Percentiles rank a stretch among this genome's conserved stretches.
Evolutionary conservation across 2,329 filamentous ascomycete species (phyloP).

Genomic region (Ophiocordyceps sinensis): DNA sequence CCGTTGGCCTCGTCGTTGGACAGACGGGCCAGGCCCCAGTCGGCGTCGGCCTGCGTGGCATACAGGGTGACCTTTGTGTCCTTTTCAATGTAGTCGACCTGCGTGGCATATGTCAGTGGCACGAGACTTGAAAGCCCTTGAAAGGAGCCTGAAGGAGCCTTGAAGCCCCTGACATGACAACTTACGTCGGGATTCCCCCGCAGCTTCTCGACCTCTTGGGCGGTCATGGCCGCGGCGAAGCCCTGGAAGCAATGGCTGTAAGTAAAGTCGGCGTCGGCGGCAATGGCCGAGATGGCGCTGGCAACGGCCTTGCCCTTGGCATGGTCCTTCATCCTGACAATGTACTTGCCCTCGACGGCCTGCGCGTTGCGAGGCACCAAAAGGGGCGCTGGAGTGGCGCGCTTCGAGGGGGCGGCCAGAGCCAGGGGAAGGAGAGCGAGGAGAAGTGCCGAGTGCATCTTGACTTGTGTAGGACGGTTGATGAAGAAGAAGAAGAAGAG

Average conservation of each 20-base stretch:
- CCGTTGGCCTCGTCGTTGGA: conserved; percentile 14
- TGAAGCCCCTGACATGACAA: too few relatives aligned
- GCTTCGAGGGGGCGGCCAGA: conserved; percentile 16
- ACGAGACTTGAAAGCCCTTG: background rate
- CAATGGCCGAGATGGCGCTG: conserved; percentile 12
- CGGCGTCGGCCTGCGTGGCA: conserved; percentile 22
- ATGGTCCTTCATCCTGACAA: conserved; percentile 19
- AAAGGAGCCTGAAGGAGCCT: too few relatives aligned
- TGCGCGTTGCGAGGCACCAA: conserved; percentile 15
- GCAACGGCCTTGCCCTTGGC: conserved; percentile 9
- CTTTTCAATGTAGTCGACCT: conserved; percentile 23
- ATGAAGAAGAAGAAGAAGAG: background rate
- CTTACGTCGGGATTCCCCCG: conserved; percentile 12
- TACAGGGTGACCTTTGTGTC: conserved; percentile 36
- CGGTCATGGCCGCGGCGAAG: conserved; percentile 13
- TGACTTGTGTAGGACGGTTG: conserved; percentile 5
- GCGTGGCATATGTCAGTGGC: background rate
- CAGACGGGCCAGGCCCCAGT: conserved; percentile 25
- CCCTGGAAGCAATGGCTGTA: conserved; percentile 13
- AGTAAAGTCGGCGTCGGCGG: conserved; percentile 17
- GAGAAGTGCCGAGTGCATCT: conserved; percentile 17
- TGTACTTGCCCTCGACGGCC: conserved; percentile 21
- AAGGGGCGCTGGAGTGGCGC: conserved; percentile 18
- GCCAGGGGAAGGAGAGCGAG: conserved; percentile 18
- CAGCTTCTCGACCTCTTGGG: conserved; percentile 12